Percentiles rank a stretch among this genome's conserved stretches.
Conservation (phyloP, 768 basidiomycete species). For the Phanerochaete sordida region DNA sequence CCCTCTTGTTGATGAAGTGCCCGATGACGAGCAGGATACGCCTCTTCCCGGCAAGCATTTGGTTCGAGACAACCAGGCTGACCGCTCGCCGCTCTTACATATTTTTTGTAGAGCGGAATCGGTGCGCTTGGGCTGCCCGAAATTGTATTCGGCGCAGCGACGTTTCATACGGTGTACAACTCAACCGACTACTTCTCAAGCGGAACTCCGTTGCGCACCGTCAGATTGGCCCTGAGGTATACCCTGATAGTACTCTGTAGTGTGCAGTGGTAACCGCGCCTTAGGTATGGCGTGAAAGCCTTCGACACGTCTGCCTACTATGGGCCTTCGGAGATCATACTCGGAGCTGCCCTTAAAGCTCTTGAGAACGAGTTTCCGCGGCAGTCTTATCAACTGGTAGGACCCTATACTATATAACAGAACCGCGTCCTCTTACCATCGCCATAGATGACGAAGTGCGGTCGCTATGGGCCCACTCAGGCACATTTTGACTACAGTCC, state of each 20-base stretch:
- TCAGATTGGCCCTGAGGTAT: constrained; percentile 75
- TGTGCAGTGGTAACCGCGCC: background rate
- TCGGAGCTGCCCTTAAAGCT: constrained; percentile 61
- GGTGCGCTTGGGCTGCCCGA: constrained; percentile 37
- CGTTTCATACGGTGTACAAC: constrained; percentile 70
- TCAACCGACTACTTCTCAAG: constrained; percentile 53
- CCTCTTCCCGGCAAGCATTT: constrained; percentile 30
- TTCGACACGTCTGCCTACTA: constrained; percentile 86
- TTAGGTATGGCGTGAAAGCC: constrained; percentile 74
- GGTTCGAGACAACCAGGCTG: constrained; percentile 25
- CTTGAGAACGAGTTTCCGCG: constrained; percentile 72
- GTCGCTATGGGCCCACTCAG: constrained; percentile 56
- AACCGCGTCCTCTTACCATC: background rate
- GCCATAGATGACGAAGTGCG: constrained; percentile 79
- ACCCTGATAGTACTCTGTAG: background rate
- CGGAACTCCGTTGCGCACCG: constrained; percentile 55
- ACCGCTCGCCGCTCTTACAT: background rate
- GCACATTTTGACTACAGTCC: constrained; percentile 75
- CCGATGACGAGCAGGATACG: constrained; percentile 39
- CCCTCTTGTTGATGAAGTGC: constrained; percentile 37
- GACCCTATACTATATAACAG: constrained; percentile 9
- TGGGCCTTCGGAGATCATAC: constrained; percentile 72
- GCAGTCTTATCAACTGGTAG: constrained; percentile 69
- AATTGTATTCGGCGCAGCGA: constrained; percentile 69
- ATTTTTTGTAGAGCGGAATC: constrained; percentile 27